These are phyloP conservation scores for Hyaloscypha finlandica DNA, from an alignment of 495 filamentous ascomycete species.

Conservation along the genomic window DNA sequence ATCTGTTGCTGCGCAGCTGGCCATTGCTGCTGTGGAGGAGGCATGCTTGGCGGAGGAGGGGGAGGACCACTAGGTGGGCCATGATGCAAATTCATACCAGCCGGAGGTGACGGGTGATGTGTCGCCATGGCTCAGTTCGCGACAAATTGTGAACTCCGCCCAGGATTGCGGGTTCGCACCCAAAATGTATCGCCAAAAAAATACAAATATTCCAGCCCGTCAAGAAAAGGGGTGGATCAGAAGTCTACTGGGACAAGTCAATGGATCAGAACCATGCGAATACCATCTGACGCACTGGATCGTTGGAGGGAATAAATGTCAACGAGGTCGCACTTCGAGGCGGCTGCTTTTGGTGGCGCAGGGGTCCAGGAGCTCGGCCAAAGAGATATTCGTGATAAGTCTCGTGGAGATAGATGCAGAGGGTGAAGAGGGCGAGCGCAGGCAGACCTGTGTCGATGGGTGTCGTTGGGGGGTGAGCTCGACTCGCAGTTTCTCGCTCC, in stretches of 20 bases:
- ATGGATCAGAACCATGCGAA: background rate
- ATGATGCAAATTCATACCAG: slow-evolving; percentile 61
- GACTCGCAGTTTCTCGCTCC: background rate
- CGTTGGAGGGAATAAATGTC: background rate
- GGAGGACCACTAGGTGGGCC: slow-evolving; percentile 49
- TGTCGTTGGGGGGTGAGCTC: background rate
- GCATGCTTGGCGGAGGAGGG: slow-evolving; percentile 42
- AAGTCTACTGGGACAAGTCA: background rate
- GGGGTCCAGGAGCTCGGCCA: background rate
- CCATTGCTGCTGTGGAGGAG: slow-evolving; percentile 35
- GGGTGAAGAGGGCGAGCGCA: background rate
- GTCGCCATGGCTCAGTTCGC: slow-evolving; percentile 46
- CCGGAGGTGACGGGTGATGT: slow-evolving; percentile 57
- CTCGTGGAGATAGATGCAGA: background rate
- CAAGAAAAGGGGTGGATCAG: background rate
- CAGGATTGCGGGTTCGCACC: slow-evolving; percentile 3
- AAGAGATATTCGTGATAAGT: background rate
- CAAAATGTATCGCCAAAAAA: slow-evolving; percentile 5
- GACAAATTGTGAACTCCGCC: slow-evolving; percentile 2
- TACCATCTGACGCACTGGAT: background rate
- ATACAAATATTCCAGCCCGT: background rate
- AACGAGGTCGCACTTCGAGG: background rate
- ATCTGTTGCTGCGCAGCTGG: slow-evolving; percentile 45
- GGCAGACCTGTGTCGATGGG: background rate
- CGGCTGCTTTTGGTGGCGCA: slow-evolving; percentile 7